These are phyloP conservation scores for Phytophthora quininea DNA, from an alignment of 352 stramenopile genomes.

Conservation along the genomic window DNA sequence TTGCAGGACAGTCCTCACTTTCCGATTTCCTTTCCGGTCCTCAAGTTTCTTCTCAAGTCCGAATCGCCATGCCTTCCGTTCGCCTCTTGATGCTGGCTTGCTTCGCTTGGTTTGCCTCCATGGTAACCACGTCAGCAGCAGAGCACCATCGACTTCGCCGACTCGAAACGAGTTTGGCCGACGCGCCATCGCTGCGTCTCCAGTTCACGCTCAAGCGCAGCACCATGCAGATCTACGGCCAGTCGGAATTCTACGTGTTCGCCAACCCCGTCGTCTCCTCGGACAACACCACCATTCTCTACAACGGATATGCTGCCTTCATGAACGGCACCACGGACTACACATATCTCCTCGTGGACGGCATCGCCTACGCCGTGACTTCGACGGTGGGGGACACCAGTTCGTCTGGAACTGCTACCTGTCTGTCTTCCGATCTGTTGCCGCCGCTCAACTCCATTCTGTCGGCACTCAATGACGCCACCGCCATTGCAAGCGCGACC, in stretches of 20 bases:
- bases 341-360: constrained; percentile 33
- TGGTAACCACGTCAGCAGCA: constrained; percentile 1
- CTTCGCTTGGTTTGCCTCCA: constrained; percentile 15
- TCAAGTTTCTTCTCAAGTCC: constrained; percentile 7
- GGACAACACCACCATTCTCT: constrained; percentile 33
- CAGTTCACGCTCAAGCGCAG: constrained; percentile 41
- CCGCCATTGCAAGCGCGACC: constrained; percentile 18
- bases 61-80: neutral
- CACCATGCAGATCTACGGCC: constrained; percentile 40
- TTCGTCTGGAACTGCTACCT: constrained; percentile 16
- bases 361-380: constrained; percentile 37
- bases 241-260: constrained; percentile 40
- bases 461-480: constrained; percentile 17
- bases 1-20: constrained; percentile 17
- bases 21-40: constrained; percentile 1
- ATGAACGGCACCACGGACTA: constrained; percentile 19
- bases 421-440: constrained; percentile 22
- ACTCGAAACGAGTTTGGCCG: constrained; percentile 19
- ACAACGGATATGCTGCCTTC: constrained; percentile 31
- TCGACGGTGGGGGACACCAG: constrained; percentile 13
- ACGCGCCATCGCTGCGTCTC: constrained; percentile 33
- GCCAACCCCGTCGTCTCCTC: constrained; percentile 34
- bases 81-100: constrained; percentile 6
- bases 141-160: constrained; percentile 7
- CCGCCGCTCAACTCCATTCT: constrained; percentile 34